Conservation (phyloP, 371 early-diverging fungal genomes). For the Mucor racemosus region DNA sequence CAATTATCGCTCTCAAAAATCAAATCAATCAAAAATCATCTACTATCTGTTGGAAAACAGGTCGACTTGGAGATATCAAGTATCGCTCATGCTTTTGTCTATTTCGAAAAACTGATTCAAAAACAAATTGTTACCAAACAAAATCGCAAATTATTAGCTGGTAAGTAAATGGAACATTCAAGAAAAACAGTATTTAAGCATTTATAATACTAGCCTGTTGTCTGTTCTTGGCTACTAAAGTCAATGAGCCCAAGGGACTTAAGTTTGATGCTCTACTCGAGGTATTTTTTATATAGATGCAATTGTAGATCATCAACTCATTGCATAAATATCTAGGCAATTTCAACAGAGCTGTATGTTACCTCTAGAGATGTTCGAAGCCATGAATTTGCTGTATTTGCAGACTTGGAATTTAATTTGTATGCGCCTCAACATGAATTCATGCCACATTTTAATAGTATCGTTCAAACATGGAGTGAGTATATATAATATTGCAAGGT, state of each 20-base stretch:
- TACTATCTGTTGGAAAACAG: slow-evolving; percentile 51
- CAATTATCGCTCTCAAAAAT: slow-evolving; percentile 80
- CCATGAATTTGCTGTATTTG: slow-evolving; percentile 85
- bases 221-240: slow-evolving; percentile 77
- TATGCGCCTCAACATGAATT: slow-evolving; percentile 80
- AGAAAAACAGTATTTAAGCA: slow-evolving; percentile 32
- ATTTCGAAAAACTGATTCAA: slow-evolving; percentile 90
- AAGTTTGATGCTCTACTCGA: slow-evolving; percentile 36
- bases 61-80: slow-evolving; percentile 88
- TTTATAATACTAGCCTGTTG: slow-evolving; percentile 80
- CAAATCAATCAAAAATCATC: slow-evolving; percentile 66
- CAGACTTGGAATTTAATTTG: slow-evolving; percentile 81
- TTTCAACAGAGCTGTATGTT: slow-evolving; percentile 64
- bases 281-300: neutral
- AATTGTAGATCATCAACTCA: neutral
- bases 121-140: slow-evolving; percentile 42
- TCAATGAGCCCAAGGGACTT: slow-evolving; percentile 83
- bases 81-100: slow-evolving; percentile 87
- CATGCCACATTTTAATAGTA: slow-evolving; percentile 85
- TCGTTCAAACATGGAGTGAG: slow-evolving; percentile 37
- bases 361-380: slow-evolving; percentile 75
- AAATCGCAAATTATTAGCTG: slow-evolving; percentile 12
- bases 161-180: neutral
- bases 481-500: neutral
- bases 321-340: slow-evolving; percentile 15